A percentile compares a stretch with the other conserved stretches of the same genome.
Conservation (phyloP, 768 basidiomycete genomes). For the Leccinum subtestaceum region DNA sequence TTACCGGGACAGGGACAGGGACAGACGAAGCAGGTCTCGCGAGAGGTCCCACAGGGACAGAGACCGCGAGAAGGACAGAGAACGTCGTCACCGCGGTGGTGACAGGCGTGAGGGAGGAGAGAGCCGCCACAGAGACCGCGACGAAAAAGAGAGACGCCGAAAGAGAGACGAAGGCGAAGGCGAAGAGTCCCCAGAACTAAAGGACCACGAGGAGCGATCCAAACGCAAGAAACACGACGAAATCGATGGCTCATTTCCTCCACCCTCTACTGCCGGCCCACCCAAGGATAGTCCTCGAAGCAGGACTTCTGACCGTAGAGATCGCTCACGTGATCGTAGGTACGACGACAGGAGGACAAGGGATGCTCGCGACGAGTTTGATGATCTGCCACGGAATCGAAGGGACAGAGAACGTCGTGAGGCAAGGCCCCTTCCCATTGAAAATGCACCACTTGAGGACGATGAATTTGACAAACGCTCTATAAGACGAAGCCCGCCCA, state of each 20-base stretch:
- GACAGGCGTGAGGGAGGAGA: conserved; percentile 51
- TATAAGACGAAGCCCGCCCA: conserved; percentile 36
- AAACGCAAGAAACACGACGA: conserved; percentile 69
- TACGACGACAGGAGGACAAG: conserved; percentile 46
- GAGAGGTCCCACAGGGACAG: conserved; percentile 46
- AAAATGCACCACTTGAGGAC: conserved; percentile 39
- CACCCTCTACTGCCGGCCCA: conserved; percentile 33
- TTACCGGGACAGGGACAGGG: conserved; percentile 48
- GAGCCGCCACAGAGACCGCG: conserved; percentile 49
- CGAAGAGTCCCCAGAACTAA: conserved; percentile 44
- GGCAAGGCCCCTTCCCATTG: conserved; percentile 38
- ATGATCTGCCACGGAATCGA: conserved; percentile 48
- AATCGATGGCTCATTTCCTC: conserved; percentile 41
- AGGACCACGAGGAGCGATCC: conserved; percentile 51
- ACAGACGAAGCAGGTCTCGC: conserved; percentile 46
- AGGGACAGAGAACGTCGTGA: conserved; percentile 43
- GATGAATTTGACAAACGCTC: conserved; percentile 36
- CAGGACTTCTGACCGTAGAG: conserved; percentile 42
- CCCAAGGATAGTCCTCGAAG: conserved; percentile 50
- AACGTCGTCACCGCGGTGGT: conserved; percentile 45
- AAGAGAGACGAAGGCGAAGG: conserved; percentile 67
- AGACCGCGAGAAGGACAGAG: conserved; percentile 29
- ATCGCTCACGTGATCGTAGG: conserved; percentile 54
- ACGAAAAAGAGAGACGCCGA: conserved; percentile 57
- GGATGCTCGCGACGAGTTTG: conserved; percentile 59